These are phyloP conservation scores for Priceomyces medius DNA, from an alignment of 805 yeast genomes.

Conservation along the genomic window DNA sequence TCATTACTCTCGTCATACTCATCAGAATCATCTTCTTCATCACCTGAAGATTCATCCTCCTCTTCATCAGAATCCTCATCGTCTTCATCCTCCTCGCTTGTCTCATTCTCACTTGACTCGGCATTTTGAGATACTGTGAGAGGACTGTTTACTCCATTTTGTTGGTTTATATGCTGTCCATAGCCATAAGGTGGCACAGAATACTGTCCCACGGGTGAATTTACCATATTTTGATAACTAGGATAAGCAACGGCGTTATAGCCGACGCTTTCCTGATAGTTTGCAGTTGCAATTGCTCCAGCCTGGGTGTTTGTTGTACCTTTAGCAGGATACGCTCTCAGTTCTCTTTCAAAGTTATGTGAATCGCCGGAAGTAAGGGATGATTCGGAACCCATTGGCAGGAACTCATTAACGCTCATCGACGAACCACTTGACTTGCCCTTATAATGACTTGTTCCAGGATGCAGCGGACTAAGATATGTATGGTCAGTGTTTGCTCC, in stretches of 20 bases:
- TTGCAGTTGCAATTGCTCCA: not conserved
- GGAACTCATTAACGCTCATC: slow-evolving; percentile 32
- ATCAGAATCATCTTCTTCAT: slow-evolving; percentile 11
- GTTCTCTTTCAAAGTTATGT: slow-evolving; percentile 1
- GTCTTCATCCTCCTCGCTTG: slow-evolving; percentile 7
- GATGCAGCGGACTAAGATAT: not conserved
- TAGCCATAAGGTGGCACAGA: not conserved
- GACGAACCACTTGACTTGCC: slow-evolving; percentile 10
- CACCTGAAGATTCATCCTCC: slow-evolving; percentile 7
- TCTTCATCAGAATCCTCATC: slow-evolving; percentile 5
- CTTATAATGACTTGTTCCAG: not conserved
- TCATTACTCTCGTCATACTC: slow-evolving; percentile 6
- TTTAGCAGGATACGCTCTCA: not conserved
- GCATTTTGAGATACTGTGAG: no score
- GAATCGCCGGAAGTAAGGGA: slow-evolving; percentile 29
- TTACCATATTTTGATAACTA: not conserved
- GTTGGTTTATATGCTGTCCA: not conserved
- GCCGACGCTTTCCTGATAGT: not conserved
- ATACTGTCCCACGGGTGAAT: not conserved
- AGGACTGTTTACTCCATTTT: not conserved
- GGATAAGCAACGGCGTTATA: not conserved
- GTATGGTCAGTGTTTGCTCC: slow-evolving; percentile 13
- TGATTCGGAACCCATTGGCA: slow-evolving; percentile 29
- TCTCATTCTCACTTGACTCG: not conserved
- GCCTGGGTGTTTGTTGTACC: not conserved